Conservation (phyloP, 306 rosid species). For the Crotalaria pallida region DNA sequence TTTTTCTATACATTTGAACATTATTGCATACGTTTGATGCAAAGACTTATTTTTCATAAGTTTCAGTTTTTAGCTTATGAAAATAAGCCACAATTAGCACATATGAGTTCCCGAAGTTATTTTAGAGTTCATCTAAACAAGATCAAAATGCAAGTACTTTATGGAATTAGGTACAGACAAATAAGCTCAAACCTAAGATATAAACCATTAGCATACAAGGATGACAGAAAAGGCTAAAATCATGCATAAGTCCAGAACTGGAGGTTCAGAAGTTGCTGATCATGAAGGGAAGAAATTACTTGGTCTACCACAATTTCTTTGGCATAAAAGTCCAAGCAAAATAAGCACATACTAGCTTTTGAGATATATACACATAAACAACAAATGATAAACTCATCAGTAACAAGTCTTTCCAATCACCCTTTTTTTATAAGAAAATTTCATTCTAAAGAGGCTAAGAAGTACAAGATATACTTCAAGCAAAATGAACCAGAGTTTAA, state of each 20-base stretch:
- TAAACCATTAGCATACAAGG: background rate
- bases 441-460: too few relatives aligned
- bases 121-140: background rate
- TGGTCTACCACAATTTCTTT: slow-evolving; percentile 37
- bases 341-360: too few relatives aligned
- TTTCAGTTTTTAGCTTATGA: background rate
- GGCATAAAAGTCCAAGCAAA: too few relatives aligned
- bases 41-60: background rate
- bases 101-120: background rate
- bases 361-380: too few relatives aligned
- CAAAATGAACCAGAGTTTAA: too few relatives aligned
- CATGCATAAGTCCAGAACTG: slow-evolving; percentile 17
- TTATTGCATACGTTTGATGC: background rate
- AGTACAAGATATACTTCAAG: too few relatives aligned
- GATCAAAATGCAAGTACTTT: background rate
- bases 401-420: too few relatives aligned
- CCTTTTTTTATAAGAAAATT: too few relatives aligned
- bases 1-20: too few relatives aligned
- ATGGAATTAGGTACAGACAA: background rate
- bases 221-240: background rate
- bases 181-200: background rate
- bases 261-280: slow-evolving; percentile 8
- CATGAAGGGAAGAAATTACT: slow-evolving; percentile 22
- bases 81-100: background rate
- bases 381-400: too few relatives aligned